Conservation (phyloP, 768 basidiomycete species). For the Pilatotrama ljubarskyi region DNA sequence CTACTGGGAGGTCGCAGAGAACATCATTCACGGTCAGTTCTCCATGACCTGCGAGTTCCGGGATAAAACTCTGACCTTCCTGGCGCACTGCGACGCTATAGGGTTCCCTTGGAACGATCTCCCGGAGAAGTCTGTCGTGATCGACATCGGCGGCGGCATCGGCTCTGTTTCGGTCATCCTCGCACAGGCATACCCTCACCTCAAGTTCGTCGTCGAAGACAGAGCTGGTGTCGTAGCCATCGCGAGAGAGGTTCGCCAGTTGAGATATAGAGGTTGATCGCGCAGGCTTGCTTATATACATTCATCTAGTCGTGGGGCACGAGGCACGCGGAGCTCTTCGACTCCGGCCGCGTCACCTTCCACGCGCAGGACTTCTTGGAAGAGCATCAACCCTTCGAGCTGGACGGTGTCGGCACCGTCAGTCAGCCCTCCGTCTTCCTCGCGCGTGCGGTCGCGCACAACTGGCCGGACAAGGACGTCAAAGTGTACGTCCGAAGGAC, state of each 20-base stretch:
- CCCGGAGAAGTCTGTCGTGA: conserved; percentile 15
- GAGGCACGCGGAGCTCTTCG: conserved; percentile 14
- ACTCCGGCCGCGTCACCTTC: conserved; percentile 13
- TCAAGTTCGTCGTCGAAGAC: conserved; percentile 23
- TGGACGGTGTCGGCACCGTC: conserved; percentile 9
- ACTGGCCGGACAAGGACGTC: conserved; percentile 18
- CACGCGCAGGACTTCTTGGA: conserved; percentile 19
- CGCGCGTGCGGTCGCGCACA: conserved; percentile 10
- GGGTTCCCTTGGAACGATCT: conserved; percentile 24
- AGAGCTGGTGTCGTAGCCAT: conserved; percentile 32
- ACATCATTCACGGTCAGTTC: conserved; percentile 14
- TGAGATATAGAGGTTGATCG: not conserved
- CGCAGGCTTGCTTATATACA: too few relatives aligned
- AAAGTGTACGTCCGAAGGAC: not conserved
- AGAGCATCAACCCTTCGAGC: conserved; percentile 11
- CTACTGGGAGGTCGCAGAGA: conserved; percentile 51
- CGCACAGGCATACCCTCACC: conserved; percentile 19
- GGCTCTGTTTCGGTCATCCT: conserved; percentile 22
- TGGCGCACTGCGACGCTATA: not conserved
- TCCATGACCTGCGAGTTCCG: not conserved
- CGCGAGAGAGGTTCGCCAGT: conserved; percentile 32
- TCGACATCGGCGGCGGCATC: conserved; percentile 25
- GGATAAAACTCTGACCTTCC: not conserved
- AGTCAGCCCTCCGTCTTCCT: conserved; percentile 17
- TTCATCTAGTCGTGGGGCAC: conserved; percentile 9